Evolutionary conservation across 2,329 filamentous ascomycete genomes (phyloP).

Genomic region (Ceratocystis colombiana): DNA sequence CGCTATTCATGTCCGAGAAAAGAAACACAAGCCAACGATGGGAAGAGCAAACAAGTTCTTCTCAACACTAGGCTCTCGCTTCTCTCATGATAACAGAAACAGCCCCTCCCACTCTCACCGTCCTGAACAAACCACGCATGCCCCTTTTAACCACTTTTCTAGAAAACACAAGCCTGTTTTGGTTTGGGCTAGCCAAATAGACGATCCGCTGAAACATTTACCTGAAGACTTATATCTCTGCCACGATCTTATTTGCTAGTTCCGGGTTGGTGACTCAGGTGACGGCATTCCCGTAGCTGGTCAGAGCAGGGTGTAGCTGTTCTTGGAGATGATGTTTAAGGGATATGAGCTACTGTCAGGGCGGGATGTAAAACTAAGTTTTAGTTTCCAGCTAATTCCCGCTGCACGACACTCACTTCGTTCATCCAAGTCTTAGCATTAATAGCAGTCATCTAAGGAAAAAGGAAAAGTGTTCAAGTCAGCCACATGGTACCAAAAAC

Average conservation of each 20-base stretch:
- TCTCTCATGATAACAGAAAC: not conserved
- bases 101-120: not conserved
- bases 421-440: conserved; percentile 45
- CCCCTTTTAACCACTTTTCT: not conserved
- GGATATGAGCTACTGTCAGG: not conserved
- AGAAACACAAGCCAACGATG: not conserved
- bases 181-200: not conserved
- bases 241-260: no score
- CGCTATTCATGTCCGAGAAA: not conserved
- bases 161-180: not conserved
- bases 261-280: no score
- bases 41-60: not conserved
- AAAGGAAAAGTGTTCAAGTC: not conserved
- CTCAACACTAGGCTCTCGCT: not conserved
- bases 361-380: conserved; percentile 5
- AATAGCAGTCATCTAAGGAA: conserved; percentile 42
- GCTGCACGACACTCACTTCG: conserved; percentile 42
- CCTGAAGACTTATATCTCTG: not conserved
- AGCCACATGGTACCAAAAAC: not conserved
- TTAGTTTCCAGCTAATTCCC: conserved; percentile 39
- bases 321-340: not conserved
- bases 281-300: not conserved
- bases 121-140: not conserved
- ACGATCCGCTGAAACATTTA: not conserved
- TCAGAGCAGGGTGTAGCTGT: not conserved